A percentile compares a stretch with the other conserved stretches of the same genome.
Conservation (phyloP, 1,284 basidiomycete species). For the Anthracocystis panici-leucophaei region DNA sequence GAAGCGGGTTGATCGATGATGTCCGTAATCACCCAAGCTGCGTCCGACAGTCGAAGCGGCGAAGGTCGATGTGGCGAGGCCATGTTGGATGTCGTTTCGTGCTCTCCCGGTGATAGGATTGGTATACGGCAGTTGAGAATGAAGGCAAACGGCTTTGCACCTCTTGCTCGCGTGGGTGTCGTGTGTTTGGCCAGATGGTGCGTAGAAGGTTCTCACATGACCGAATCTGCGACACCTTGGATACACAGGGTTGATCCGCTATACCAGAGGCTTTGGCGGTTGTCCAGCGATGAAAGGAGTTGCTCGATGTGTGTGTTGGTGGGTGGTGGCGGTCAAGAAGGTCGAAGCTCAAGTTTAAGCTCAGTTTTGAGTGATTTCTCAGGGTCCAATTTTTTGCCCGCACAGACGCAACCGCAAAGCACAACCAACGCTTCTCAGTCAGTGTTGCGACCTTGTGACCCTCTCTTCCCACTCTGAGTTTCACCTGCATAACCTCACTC, state of each 20-base stretch:
- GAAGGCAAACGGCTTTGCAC: background rate
- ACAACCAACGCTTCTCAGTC: background rate
- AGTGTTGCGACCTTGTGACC: background rate
- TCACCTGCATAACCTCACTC: background rate
- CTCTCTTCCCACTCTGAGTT: background rate
- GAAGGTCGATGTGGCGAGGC: slow-evolving; percentile 22
- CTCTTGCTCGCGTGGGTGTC: background rate
- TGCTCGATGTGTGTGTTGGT: background rate
- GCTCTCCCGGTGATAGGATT: too few species aligned
- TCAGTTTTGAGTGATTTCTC: background rate
- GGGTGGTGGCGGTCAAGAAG: background rate
- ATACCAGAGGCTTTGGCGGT: background rate
- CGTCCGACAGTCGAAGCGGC: slow-evolving; percentile 25
- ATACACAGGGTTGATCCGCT: background rate
- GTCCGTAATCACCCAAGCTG: slow-evolving; percentile 19
- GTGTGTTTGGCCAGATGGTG: slow-evolving; percentile 3
- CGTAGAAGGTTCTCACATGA: slow-evolving; percentile 4
- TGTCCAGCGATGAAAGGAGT: background rate
- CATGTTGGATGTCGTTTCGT: slow-evolving; percentile 1
- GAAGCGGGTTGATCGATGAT: slow-evolving; percentile 12
- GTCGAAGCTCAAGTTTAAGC: slow-evolving; percentile 1
- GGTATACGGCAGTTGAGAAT: too few species aligned
- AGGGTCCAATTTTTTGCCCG: slow-evolving; percentile 6
- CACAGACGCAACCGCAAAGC: background rate
- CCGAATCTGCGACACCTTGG: background rate